Evolutionary conservation across 495 filamentous ascomycete genomes (phyloP), one percentile per base, ranked within the genome.

Genomic region (Aspergillus carlsbadensis): DNA sequence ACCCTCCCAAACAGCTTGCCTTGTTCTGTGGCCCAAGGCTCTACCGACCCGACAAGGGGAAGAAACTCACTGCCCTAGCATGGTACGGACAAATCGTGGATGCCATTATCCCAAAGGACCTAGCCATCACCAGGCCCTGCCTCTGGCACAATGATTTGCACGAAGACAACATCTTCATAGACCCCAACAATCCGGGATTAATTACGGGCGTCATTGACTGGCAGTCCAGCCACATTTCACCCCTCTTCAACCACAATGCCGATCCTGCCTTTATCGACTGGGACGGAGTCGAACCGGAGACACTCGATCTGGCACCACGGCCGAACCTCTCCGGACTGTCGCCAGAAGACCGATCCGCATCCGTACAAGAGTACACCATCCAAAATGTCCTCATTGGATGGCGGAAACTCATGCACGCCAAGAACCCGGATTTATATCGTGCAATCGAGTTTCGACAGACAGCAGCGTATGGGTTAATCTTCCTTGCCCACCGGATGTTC

Each of bases 81-180:
- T 63, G 58, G 40, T 71, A 71, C 52, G 62, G 48, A 54, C 57
- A 62, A 53, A 40, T 73, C 18, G 37, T 70, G 22, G 56, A 66
- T 51, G 54, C 56, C 40, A 59, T 73, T 42, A 57, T 68, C 15
- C 67, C 68, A 52, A 57, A 52, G n/a, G 60, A 66, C 35, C 36
- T 42, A 41, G 51, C 61, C 20, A 68, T 71, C 52, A 58, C 58
- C 53, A 66, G 21, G 6, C 66, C 71, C 10, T 59, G 39, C 54
- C 58, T 76, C 52, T 76, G 71, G 71, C 74, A 78, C 55, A 47
- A 64, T 54, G 74, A 78, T 62, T 56, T 78, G 22, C 68, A 76
- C 47, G 61, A 64, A 64, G 70, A 65, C 35, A 78, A 77, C 57
- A 62, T 78, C 45, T 77, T 70, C 34, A 65, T 76, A 21, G 66